Evolutionary conservation across 768 basidiomycete genomes (phyloP).

Genomic region (Cantharellus cinnabarinus): DNA sequence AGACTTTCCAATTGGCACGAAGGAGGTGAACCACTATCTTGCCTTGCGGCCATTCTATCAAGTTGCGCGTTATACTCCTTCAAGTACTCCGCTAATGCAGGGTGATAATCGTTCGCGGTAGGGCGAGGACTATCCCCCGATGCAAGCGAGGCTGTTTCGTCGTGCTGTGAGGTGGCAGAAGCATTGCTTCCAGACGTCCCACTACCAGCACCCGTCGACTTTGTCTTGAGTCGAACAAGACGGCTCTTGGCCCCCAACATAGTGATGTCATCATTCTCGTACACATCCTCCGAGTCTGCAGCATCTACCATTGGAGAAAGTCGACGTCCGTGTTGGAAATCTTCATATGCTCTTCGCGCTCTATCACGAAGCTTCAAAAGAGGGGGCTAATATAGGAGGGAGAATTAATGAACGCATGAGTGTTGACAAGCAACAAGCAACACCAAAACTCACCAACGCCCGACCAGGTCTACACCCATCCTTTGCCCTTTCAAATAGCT

Average conservation of each 20-base stretch:
- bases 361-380: constrained; percentile 6
- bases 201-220: not conserved
- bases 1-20: too few species aligned
- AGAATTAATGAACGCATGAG: constrained; percentile 1
- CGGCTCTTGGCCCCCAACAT: constrained; percentile 7
- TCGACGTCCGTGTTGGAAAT: constrained; percentile 3
- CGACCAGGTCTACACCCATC: constrained; percentile 6
- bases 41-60: not conserved
- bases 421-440: not conserved
- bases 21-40: not conserved
- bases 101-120: not conserved
- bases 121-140: not conserved
- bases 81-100: not conserved
- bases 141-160: not conserved
- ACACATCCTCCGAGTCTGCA: not conserved
- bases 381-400: constrained; percentile 1
- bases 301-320: not conserved
- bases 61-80: not conserved
- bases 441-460: constrained; percentile 2
- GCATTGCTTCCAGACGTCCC: not conserved
- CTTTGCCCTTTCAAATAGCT: constrained; percentile 3
- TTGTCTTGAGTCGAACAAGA: constrained; percentile 2
- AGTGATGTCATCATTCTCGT: constrained; percentile 4
- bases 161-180: not conserved
- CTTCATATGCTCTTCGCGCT: not conserved